Conservation (phyloP, 2,329 filamentous ascomycete genomes). For the Zalaria sp. region DNA sequence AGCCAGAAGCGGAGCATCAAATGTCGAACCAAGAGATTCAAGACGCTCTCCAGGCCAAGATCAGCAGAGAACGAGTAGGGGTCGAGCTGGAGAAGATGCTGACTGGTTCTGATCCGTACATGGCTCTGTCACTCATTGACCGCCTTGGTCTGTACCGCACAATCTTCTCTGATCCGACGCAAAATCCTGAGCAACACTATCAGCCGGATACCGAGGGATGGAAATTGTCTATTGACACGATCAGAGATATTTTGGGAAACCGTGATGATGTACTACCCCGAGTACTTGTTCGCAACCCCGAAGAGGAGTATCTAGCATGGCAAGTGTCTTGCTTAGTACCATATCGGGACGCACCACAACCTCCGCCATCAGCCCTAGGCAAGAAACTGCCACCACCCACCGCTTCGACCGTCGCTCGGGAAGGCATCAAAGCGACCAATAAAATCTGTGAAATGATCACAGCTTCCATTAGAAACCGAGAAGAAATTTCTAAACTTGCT, state of each 20-base stretch:
- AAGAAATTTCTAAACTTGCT: constrained; percentile 51
- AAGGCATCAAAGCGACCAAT: constrained; percentile 69
- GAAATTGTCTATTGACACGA: constrained; percentile 47
- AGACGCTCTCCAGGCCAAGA: constrained; percentile 67
- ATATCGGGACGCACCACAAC: constrained; percentile 44
- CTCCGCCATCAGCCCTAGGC: constrained; percentile 23
- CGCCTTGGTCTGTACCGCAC: constrained; percentile 53
- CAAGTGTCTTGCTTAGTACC: constrained; percentile 60
- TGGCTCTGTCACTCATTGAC: constrained; percentile 52
- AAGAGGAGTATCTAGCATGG: constrained; percentile 64
- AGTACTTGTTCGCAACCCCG: constrained; percentile 43
- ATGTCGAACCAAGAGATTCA: constrained; percentile 76
- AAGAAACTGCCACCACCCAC: constrained; percentile 43
- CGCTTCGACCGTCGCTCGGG: constrained; percentile 50
- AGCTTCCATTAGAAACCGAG: constrained; percentile 47
- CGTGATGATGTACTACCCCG: constrained; percentile 1
- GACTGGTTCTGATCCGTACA: constrained; percentile 51
- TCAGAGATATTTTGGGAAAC: constrained; percentile 37
- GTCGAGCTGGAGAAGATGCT: constrained; percentile 87
- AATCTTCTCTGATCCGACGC: constrained; percentile 56
- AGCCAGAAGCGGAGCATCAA: constrained; percentile 48
- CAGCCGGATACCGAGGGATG: constrained; percentile 47
- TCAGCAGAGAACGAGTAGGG: constrained; percentile 80
- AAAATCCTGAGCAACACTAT: constrained; percentile 31
- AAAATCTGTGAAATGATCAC: constrained; percentile 56